Base-by-base conservation (phyloP, 345 rosid species). In the Brassica rapa region DNA sequence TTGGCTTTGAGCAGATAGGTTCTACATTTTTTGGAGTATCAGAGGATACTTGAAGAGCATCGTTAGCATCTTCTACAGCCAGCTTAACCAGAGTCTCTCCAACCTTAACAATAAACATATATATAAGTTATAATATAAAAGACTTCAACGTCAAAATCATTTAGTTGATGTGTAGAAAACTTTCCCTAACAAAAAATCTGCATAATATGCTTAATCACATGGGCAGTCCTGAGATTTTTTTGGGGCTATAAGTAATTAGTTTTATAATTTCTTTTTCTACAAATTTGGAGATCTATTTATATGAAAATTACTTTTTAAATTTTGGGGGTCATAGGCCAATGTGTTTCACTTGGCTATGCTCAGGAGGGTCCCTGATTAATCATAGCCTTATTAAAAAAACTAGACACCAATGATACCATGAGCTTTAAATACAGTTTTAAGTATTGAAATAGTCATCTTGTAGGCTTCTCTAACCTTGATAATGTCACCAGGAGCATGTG, bases 31-130 rank as follows among this genome's bases (percentile, higher is more conserved):
- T 84, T 25, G 76, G 15, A 77, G 57, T 35, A 24, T 74, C 83
- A 8, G 74, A 39, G 53, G 59, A 62, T 74, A 51, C 57, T 24
- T 33, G 24, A 60, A 86, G 82, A 83, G 79, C 79, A 15, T 73
- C 82, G 0, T 79, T 35, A 10, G 82, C 62, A 23, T 82, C 91
- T 71, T 88, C 88, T 29, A 89, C 90, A 0, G 63, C 81, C 79
- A 94, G 80, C 87, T 86, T 89, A 53, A 94, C 82, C 67, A 94
- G 90, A 77, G 94, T 88, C 81, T 94, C 98, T 65, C 98, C 98
- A 29, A 94, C 98, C 98, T 94, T 25, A 25, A 25, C 12, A 27
- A 25, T 9, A 60, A 11, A 10, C 1, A 59, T 4, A 4, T 4
- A 24, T 1, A 24, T 1, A 25, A 25, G 27, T 25, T 25, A 2